Evolutionary conservation across 805 yeast genomes (phyloP), one percentile per base, ranked within the genome.

Genomic region (Naumovozyma dairenensis): DNA sequence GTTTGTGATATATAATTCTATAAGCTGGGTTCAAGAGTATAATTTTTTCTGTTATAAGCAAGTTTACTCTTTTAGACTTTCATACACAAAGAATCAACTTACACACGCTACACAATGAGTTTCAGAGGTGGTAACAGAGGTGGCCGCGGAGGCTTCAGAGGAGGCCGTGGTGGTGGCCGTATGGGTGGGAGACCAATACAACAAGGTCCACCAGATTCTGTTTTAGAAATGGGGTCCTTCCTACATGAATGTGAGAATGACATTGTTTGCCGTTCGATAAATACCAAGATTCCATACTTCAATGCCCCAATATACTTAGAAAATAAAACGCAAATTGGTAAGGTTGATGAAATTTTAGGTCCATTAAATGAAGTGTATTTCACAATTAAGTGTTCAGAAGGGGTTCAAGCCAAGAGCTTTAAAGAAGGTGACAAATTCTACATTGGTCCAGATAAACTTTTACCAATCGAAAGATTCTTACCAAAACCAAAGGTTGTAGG

Each of bases 231-330:
- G 93, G 99, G 99, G 42, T 60, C 83, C 16, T 92, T 86, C 57
- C 48, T 84, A 58, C 95, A 87, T 58, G 71, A 92, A 10, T 86
- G 96, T 61, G 99, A 92, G 63, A 96, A 94, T 38, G 98, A 92
- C 56, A 82, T 92, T 56, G 94, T 92, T 37, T 92, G 97, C 67
- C 83, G 87, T 55, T 86, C 96, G 31, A 82, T 83, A 53, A 92
- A 92, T 60, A 77, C 85, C 37, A 89, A 89, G 68, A 71, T 92
- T 48, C 98, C 99, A 53, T 92, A 89, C 62, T 92, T 92, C 74
- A 92, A 92, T 65, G 99, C 99, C 18, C 98, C 98, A 58, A 87
- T 92, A 51, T 92, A 80, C 61, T 72, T 92, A 49, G 97, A 92
- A 60, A 89, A 92, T 71, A 92, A 92, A 64, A 80, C 94, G 17